A percentile compares a stretch with the other conserved stretches of the same genome.
Conservation (phyloP, 805 yeast genomes). For the Pichia kluyveri region DNA sequence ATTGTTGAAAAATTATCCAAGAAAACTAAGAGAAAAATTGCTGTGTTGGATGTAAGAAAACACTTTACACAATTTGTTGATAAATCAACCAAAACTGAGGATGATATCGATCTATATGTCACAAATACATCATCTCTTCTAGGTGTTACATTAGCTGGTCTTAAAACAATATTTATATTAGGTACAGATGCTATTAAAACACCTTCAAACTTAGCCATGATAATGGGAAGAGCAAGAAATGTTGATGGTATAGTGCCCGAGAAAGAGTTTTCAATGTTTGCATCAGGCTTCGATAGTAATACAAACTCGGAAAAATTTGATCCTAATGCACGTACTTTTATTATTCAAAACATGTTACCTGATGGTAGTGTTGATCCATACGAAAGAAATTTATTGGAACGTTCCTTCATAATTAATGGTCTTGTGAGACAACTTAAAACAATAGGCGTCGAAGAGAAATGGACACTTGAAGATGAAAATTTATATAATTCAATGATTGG, state of each 20-base stretch:
- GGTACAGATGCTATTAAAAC: constrained; percentile 26
- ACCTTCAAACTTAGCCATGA: constrained; percentile 13
- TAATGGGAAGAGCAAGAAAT: constrained; percentile 22
- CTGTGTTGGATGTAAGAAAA: constrained; percentile 8
- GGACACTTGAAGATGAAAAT: constrained; percentile 10
- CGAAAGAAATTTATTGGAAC: constrained; percentile 26
- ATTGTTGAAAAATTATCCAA: constrained; percentile 5
- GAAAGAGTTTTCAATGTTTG: constrained; percentile 10
- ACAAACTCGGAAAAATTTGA: constrained; percentile 1
- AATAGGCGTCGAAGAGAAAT: constrained; percentile 17
- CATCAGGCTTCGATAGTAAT: background rate
- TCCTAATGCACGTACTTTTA: constrained; percentile 12
- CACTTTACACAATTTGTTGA: constrained; percentile 12
- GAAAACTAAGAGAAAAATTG: constrained; percentile 9
- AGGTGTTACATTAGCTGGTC: constrained; percentile 21
- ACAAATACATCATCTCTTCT: constrained; percentile 18
- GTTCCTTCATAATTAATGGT: constrained; percentile 22
- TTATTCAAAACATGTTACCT: constrained; percentile 18
- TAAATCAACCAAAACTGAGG: background rate
- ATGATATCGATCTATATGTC: constrained; percentile 15
- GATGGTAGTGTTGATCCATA: constrained; percentile 7
- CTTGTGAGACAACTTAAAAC: constrained; percentile 15
- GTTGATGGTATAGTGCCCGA: constrained; percentile 14
- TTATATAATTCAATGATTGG: background rate
- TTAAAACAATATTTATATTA: constrained; percentile 20